Evolutionary conservation across 306 rosid species (phyloP).

Genomic region (Fragaria vesca): DNA sequence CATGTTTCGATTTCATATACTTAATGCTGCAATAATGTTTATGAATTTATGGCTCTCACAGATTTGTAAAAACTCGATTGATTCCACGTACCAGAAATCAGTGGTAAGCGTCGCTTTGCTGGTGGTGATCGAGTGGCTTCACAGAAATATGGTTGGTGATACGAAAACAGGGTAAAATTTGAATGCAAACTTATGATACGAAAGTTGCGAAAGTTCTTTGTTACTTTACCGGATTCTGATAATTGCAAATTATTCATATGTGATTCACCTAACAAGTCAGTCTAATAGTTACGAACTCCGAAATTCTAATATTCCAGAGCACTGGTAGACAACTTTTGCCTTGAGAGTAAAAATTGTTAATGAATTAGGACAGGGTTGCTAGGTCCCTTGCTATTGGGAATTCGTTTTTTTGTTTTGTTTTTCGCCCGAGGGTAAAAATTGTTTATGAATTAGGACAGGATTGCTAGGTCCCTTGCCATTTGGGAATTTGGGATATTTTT

Average conservation of each 20-base stretch:
- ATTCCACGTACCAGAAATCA: background rate
- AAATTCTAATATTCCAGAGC: background rate
- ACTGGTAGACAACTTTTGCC: background rate
- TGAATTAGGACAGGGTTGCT: background rate
- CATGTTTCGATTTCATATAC: background rate
- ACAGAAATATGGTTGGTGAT: background rate
- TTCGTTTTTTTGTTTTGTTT: too few relatives aligned
- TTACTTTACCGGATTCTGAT: background rate
- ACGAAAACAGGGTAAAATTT: background rate
- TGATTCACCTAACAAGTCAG: too few relatives aligned
- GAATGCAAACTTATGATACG: background rate
- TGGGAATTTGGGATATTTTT: background rate
- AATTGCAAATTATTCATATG: too few relatives aligned
- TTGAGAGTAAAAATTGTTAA: too few relatives aligned
- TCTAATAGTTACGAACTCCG: too few relatives aligned
- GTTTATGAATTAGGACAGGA: too few relatives aligned
- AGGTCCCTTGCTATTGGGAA: background rate
- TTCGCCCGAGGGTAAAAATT: background rate
- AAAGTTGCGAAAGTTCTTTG: background rate
- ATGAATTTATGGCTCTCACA: background rate
- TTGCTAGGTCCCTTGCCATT: background rate
- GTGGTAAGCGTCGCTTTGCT: background rate
- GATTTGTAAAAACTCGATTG: background rate
- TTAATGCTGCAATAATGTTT: background rate
- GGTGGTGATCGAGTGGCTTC: background rate